Evolutionary conservation across 257 asterid genomes (phyloP).

Genomic region (Petrea volubilis): DNA sequence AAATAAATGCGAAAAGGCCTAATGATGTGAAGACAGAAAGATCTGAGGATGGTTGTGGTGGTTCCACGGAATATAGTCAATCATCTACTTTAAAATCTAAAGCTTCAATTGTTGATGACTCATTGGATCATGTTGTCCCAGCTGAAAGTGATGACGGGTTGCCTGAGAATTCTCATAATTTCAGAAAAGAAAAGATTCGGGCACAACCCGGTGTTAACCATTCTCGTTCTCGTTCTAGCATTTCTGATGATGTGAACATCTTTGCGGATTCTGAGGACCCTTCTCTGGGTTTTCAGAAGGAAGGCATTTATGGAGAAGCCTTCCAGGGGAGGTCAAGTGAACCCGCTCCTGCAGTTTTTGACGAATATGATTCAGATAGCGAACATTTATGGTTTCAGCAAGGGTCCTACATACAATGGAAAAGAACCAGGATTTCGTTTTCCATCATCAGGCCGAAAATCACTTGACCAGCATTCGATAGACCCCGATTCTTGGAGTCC

Average conservation of each 20-base stretch:
- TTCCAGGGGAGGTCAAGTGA: slow-evolving; percentile 29
- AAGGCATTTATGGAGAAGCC: slow-evolving; percentile 23
- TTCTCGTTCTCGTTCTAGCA: slow-evolving; percentile 38
- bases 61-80: slow-evolving; percentile 31
- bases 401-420: slow-evolving; percentile 49
- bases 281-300: slow-evolving; percentile 25
- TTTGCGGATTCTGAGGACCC: slow-evolving; percentile 38
- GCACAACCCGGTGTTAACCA: slow-evolving; percentile 34
- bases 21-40: slow-evolving; percentile 29
- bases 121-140: slow-evolving; percentile 28
- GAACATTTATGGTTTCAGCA: slow-evolving; percentile 35
- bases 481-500: slow-evolving; percentile 36
- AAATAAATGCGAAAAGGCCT: slow-evolving; percentile 23
- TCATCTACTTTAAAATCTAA: slow-evolving; percentile 38
- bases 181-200: slow-evolving; percentile 32
- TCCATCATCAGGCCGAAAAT: slow-evolving; percentile 46
- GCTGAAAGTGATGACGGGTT: slow-evolving; percentile 29
- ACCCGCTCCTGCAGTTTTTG: slow-evolving; percentile 51
- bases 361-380: slow-evolving; percentile 65
- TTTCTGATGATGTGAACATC: slow-evolving; percentile 33
- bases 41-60: slow-evolving; percentile 29
- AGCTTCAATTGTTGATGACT: slow-evolving; percentile 37
- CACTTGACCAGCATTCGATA: slow-evolving; percentile 23
- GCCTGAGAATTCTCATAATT: slow-evolving; percentile 35
- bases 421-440: slow-evolving; percentile 33